phyloP scores from a whole-genome alignment of 805 yeast genomes.

The Scheffersomyces amazonensis region DNA sequence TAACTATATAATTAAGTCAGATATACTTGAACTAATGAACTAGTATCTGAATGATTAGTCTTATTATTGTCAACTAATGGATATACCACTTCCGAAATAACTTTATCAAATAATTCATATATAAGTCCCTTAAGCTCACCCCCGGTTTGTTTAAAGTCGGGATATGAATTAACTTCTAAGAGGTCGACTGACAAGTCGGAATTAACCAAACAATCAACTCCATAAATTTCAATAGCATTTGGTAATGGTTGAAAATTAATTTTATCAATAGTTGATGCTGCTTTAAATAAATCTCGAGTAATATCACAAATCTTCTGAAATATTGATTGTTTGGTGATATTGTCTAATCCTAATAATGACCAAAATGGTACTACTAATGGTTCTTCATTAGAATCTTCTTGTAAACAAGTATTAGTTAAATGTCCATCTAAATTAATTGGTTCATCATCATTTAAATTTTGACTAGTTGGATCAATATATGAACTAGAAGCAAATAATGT shows the following conservation, averaged over 20 bases:
- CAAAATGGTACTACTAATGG: constrained; percentile 65
- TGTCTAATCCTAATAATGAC: constrained; percentile 43
- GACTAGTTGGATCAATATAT: constrained; percentile 36
- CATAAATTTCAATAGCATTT: constrained; percentile 84
- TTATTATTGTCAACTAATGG: constrained; percentile 41
- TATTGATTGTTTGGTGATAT: constrained; percentile 37
- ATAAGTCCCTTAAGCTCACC: constrained; percentile 64
- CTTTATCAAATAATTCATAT: constrained; percentile 59
- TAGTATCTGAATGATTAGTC: constrained; percentile 1
- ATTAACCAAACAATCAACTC: constrained; percentile 83
- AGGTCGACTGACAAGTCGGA: constrained; percentile 51
- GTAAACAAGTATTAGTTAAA: constrained; percentile 91
- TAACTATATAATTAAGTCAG: no score
- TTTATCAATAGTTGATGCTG: constrained; percentile 77
- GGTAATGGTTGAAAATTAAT: constrained; percentile 79
- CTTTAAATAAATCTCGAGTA: constrained; percentile 69
- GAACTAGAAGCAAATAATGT: constrained; percentile 70
- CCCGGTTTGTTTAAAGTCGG: constrained; percentile 97
- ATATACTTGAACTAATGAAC: constrained; percentile 36
- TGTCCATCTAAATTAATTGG: constrained; percentile 63
- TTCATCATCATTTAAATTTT: constrained; percentile 20
- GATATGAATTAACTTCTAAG: constrained; percentile 88
- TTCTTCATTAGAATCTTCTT: constrained; percentile 41
- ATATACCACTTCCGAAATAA: constrained; percentile 45
- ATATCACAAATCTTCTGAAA: constrained; percentile 56